Percentiles rank a stretch among this genome's conserved stretches.
phyloP scores from a whole-genome alignment of 2,329 filamentous ascomycete genomes.

The Nigrospora oryzae region DNA sequence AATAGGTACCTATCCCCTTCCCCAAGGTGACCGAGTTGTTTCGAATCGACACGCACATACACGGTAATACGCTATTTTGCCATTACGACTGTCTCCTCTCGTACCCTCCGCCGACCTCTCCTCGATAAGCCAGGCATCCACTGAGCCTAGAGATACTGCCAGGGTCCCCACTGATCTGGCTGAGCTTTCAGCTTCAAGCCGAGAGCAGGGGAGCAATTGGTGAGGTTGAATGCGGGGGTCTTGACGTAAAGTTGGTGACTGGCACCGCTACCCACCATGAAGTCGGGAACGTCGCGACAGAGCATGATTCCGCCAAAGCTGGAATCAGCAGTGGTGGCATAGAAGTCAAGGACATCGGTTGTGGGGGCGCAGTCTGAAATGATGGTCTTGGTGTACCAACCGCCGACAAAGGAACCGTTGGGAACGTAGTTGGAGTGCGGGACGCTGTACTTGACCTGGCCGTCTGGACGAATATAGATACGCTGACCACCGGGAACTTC shows the following conservation, averaged over 20 bases:
- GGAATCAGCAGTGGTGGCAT: slow-evolving; percentile 19
- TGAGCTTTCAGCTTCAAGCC: slow-evolving; percentile 21
- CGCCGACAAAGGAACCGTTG: slow-evolving; percentile 36
- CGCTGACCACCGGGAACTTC: slow-evolving; percentile 55
- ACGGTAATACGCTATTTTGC: no score
- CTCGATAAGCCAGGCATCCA: background rate
- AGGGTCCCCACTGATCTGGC: slow-evolving; percentile 21
- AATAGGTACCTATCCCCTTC: no score
- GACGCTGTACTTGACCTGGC: slow-evolving; percentile 45
- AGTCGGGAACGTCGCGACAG: slow-evolving; percentile 13
- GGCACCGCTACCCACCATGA: slow-evolving; percentile 11
- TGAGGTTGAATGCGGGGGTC: slow-evolving; percentile 14
- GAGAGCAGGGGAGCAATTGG: slow-evolving; percentile 22
- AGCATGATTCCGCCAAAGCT: slow-evolving; percentile 15
- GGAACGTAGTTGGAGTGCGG: slow-evolving; percentile 47
- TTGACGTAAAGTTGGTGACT: slow-evolving; percentile 17
- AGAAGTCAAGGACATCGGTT: slow-evolving; percentile 15
- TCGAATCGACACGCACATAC: no score
- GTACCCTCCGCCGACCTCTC: no score
- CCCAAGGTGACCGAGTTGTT: no score
- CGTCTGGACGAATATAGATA: slow-evolving; percentile 47
- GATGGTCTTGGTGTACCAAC: slow-evolving; percentile 30
- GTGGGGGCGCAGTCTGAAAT: slow-evolving; percentile 13
- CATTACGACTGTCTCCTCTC: no score
- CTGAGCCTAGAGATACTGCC: slow-evolving; percentile 25